These are phyloP conservation scores for Omphalotus olearius DNA, from an alignment of 1,284 basidiomycete genomes.

Conservation along the genomic window DNA sequence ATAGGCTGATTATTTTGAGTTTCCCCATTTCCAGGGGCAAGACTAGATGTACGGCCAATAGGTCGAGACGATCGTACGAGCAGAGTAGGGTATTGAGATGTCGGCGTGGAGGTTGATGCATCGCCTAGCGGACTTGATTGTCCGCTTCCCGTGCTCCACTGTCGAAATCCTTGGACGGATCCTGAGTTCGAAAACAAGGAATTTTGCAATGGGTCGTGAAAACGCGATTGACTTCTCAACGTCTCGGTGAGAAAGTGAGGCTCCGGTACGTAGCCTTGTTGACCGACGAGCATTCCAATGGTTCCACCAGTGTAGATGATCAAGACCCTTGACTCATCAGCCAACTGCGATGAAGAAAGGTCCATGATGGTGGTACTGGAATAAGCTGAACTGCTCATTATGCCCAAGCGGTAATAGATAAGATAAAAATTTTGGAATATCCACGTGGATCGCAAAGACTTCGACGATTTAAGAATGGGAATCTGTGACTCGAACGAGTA, in stretches of 20 bases:
- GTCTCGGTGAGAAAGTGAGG: constrained; percentile 84
- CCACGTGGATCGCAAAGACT: constrained; percentile 5
- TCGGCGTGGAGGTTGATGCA: constrained; percentile 15
- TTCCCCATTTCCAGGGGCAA: constrained; percentile 27
- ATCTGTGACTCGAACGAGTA: constrained; percentile 13
- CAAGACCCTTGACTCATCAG: constrained; percentile 75
- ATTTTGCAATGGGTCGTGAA: constrained; percentile 81
- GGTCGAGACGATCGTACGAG: constrained; percentile 70
- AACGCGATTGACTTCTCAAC: constrained; percentile 74
- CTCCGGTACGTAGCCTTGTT: constrained; percentile 83
- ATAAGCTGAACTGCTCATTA: constrained; percentile 8
- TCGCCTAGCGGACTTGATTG: constrained; percentile 41
- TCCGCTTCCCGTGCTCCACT: constrained; percentile 59
- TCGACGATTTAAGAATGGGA: constrained; percentile 1
- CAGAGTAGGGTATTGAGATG: constrained; percentile 45
- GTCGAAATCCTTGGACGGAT: constrained; percentile 69
- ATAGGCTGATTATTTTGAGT: constrained; percentile 20
- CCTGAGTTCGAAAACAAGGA: constrained; percentile 73
- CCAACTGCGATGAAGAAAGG: constrained; percentile 26
- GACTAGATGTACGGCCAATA: constrained; percentile 44
- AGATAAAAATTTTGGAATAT: constrained; percentile 2
- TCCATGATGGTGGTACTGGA: constrained; percentile 1
- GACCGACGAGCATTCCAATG: constrained; percentile 81
- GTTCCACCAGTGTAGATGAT: constrained; percentile 84
- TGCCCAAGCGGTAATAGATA: constrained; percentile 2